These are phyloP conservation scores for Sequoiadendron giganteum DNA, from an alignment of 75 land plant species.

Conservation along the genomic window DNA sequence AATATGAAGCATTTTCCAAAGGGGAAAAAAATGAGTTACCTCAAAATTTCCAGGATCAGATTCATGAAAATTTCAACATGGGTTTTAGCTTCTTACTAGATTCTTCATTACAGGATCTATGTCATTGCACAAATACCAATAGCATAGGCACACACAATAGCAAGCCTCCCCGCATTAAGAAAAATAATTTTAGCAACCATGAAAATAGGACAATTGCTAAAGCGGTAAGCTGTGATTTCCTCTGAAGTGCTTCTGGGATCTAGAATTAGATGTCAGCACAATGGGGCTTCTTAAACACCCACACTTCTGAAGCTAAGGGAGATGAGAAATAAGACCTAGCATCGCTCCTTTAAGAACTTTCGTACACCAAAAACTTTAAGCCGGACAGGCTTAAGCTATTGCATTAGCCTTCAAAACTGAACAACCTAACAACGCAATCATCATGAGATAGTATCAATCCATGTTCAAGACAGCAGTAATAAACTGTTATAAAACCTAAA, in stretches of 20 bases:
- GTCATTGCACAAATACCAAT: no score
- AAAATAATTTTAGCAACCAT: not conserved
- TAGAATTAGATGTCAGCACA: not conserved
- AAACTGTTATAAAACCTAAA: not conserved
- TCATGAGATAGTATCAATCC: slow-evolving; percentile 1
- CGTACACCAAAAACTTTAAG: not conserved
- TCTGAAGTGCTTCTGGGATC: not conserved
- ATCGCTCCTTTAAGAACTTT: not conserved
- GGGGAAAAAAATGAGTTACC: not conserved
- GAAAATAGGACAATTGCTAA: not conserved
- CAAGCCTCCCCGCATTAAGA: not conserved
- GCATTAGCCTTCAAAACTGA: not conserved
- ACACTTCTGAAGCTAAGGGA: slow-evolving; percentile 5
- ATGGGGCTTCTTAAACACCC: not conserved
- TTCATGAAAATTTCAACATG: not conserved
- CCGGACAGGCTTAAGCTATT: not conserved
- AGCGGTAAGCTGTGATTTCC: not conserved
- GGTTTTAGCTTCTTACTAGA: not conserved
- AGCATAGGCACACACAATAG: not conserved
- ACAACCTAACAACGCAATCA: not conserved
- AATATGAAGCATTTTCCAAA: not conserved
- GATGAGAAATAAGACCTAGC: not conserved
- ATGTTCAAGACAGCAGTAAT: no score
- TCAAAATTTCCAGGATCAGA: not conserved
- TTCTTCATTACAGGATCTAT: not conserved